A percentile compares a stretch with the other conserved stretches of the same genome.
These are phyloP conservation scores for Lunasporangiospora selenospora DNA, from an alignment of 192 early-diverging fungal species.

Conservation along the genomic window DNA sequence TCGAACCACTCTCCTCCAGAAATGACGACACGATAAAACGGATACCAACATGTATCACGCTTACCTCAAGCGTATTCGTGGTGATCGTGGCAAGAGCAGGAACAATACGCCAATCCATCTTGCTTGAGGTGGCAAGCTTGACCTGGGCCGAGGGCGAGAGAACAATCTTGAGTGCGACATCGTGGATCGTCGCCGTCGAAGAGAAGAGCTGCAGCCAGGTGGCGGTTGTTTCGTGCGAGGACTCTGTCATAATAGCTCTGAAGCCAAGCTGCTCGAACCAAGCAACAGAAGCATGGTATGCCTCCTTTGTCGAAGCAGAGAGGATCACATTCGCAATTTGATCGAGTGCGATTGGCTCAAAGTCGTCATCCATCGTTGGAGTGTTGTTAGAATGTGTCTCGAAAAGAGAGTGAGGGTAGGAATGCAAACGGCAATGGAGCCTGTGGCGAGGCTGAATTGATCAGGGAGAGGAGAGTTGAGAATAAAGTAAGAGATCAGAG, in stretches of 20 bases:
- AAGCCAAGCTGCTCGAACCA: constrained; percentile 45
- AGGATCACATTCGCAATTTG: constrained; percentile 37
- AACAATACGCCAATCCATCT: constrained; percentile 46
- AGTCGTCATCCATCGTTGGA: constrained; percentile 18
- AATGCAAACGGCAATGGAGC: no score
- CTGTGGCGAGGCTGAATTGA: no score
- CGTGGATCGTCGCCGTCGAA: constrained; percentile 1
- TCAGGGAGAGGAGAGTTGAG: no score
- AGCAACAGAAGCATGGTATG: constrained; percentile 25
- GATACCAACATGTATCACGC: no score
- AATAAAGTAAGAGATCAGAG: neutral
- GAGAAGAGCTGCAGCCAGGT: constrained; percentile 47
- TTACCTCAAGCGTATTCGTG: constrained; percentile 40
- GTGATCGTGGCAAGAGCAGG: constrained; percentile 40
- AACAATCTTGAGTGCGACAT: constrained; percentile 30
- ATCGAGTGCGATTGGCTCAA: constrained; percentile 23
- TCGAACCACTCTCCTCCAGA: no score
- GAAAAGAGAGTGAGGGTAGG: neutral
- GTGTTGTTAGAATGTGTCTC: neutral
- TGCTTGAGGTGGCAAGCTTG: constrained; percentile 25
- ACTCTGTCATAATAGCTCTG: constrained; percentile 45
- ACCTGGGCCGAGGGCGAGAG: constrained; percentile 21
- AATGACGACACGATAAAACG: no score
- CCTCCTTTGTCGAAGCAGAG: constrained; percentile 32
- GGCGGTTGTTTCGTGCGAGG: constrained; percentile 26